Conservation (phyloP, 768 basidiomycete genomes). For the Lentinula sp. region DNA sequence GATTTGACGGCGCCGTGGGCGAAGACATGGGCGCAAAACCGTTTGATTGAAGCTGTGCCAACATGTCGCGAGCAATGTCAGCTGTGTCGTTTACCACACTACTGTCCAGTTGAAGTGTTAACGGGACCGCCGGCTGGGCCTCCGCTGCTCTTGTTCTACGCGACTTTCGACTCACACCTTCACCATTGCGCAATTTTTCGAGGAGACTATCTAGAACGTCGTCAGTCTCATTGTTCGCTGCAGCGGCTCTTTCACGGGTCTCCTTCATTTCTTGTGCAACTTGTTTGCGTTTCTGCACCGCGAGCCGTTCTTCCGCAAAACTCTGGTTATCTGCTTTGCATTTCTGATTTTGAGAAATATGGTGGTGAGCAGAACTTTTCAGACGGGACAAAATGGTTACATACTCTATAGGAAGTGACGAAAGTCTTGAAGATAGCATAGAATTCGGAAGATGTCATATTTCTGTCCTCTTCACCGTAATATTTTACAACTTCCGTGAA, state of each 20-base stretch:
- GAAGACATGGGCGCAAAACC: constrained; percentile 49
- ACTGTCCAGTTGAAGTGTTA: constrained; percentile 26
- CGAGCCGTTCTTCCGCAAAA: constrained; percentile 62
- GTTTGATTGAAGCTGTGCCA: constrained; percentile 66
- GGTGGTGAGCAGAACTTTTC: background rate
- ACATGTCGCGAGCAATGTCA: constrained; percentile 66
- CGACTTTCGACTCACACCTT: constrained; percentile 51
- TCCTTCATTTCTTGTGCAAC: constrained; percentile 58
- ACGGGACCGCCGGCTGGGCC: constrained; percentile 27
- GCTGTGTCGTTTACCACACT: constrained; percentile 31
- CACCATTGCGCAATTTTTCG: constrained; percentile 67
- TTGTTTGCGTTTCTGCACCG: constrained; percentile 63
- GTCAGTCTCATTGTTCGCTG: constrained; percentile 37
- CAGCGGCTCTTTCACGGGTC: constrained; percentile 42
- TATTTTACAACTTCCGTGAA: constrained; percentile 84
- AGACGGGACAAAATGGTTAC: background rate
- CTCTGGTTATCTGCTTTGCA: constrained; percentile 78
- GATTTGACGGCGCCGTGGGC: constrained; percentile 35
- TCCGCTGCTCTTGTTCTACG: constrained; percentile 37
- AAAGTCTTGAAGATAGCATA: constrained; percentile 98
- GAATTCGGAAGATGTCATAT: constrained; percentile 83
- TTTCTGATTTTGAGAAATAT: constrained; percentile 48
- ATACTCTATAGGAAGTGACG: constrained; percentile 85
- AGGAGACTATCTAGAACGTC: constrained; percentile 68
- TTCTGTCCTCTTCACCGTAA: constrained; percentile 91